These are phyloP conservation scores for Pelargonium fulgidum DNA, from an alignment of 441 rosid species.

Conservation along the genomic window DNA sequence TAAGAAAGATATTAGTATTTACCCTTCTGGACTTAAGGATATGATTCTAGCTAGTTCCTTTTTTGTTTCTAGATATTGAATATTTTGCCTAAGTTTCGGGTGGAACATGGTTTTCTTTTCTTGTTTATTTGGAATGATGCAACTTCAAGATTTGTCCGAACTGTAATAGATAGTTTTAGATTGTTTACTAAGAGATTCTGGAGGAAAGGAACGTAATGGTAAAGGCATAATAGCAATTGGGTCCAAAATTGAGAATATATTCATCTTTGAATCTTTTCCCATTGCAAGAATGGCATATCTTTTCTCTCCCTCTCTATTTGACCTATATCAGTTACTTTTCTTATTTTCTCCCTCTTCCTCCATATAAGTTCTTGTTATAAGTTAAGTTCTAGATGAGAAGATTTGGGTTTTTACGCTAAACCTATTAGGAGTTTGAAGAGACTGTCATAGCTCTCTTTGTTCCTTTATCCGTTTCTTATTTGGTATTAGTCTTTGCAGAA, in stretches of 20 bases:
- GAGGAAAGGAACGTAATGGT: slow-evolving; percentile 15
- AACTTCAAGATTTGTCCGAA: slow-evolving; percentile 12
- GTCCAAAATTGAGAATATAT: slow-evolving; percentile 39
- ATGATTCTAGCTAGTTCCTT: not conserved
- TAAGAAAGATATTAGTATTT: not conserved
- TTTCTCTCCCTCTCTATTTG: slow-evolving; percentile 15
- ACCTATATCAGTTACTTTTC: slow-evolving; percentile 12
- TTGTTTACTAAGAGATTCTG: not conserved
- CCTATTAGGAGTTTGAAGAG: slow-evolving; percentile 20
- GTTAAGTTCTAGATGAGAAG: slow-evolving; percentile 9
- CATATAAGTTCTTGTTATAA: slow-evolving; percentile 15
- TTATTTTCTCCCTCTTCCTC: not conserved
- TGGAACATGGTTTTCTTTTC: not conserved
- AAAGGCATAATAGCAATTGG: slow-evolving; percentile 24
- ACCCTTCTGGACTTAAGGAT: not conserved
- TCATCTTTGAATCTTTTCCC: slow-evolving; percentile 26
- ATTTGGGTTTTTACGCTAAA: slow-evolving; percentile 20
- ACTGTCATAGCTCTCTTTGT: not conserved
- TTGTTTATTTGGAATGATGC: slow-evolving; percentile 9
- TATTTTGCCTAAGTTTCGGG: not conserved
- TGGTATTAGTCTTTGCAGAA: slow-evolving; percentile 36
- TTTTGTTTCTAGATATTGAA: not conserved
- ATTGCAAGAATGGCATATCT: slow-evolving; percentile 20
- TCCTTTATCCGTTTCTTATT: slow-evolving; percentile 15
- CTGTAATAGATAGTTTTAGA: slow-evolving; percentile 4